Conservation (phyloP, 1,284 basidiomycete species). For the Ceratobasidium sp. region DNA sequence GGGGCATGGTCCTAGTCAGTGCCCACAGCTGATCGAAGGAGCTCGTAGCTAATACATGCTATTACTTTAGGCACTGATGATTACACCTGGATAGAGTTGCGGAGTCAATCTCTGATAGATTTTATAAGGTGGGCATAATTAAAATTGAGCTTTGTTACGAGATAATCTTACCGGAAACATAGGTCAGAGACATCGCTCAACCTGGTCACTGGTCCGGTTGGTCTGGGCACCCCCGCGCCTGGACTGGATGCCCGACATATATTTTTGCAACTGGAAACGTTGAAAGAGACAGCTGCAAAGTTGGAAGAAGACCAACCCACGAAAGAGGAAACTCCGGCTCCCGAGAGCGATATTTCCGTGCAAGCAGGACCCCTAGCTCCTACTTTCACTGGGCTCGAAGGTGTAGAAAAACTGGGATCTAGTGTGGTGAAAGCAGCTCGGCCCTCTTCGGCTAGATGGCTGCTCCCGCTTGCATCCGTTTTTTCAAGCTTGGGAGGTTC, state of each 20-base stretch:
- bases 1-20: background rate
- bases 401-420: no score
- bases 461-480: no score
- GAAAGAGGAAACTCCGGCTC: no score
- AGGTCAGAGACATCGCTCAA: conserved; percentile 9
- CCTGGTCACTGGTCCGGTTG: background rate
- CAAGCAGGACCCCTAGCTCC: no score
- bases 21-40: no score
- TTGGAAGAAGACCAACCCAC: background rate
- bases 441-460: no score
- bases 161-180: background rate
- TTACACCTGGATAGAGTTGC: conserved; percentile 11
- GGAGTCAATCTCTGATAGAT: background rate
- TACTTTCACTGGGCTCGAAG: no score
- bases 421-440: no score
- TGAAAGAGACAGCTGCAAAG: background rate
- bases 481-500: no score
- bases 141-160: background rate
- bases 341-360: no score
- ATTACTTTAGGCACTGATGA: background rate
- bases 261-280: background rate
- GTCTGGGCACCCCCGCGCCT: background rate
- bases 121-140: background rate
- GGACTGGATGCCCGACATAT: conserved; percentile 22
- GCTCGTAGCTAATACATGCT: background rate